Evolutionary conservation across 257 asterid species (phyloP).

Genomic region (Solanum pinnatisectum): DNA sequence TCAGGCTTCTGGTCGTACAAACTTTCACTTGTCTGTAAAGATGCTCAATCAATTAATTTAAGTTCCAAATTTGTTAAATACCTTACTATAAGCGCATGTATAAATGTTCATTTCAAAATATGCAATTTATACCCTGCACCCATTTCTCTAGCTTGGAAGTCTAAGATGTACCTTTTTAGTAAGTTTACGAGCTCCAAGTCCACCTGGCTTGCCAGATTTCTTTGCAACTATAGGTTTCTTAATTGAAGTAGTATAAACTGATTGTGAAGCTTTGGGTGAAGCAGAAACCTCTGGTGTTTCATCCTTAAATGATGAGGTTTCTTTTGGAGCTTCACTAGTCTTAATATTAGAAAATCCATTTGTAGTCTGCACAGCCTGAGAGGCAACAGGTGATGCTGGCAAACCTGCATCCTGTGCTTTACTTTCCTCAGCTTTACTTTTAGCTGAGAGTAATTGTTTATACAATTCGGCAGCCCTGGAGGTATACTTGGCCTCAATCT

Average conservation of each 20-base stretch:
- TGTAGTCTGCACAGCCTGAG: slow-evolving; percentile 43
- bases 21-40: slow-evolving; percentile 73
- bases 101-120: not conserved
- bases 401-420: slow-evolving; percentile 54
- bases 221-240: slow-evolving; percentile 77
- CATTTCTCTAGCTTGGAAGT: not conserved
- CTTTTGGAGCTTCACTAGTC: slow-evolving; percentile 37
- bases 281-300: slow-evolving; percentile 47
- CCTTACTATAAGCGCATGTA: not conserved
- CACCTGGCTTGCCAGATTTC: slow-evolving; percentile 82
- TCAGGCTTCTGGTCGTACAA: slow-evolving; percentile 95
- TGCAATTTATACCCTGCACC: not conserved
- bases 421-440: slow-evolving; percentile 73
- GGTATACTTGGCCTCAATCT: slow-evolving; percentile 87
- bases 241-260: slow-evolving; percentile 26
- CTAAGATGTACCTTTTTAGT: slow-evolving; percentile 50
- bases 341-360: slow-evolving; percentile 59
- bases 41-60: not conserved
- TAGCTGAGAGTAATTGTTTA: slow-evolving; percentile 75
- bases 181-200: slow-evolving; percentile 91
- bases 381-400: slow-evolving; percentile 71
- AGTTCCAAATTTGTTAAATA: not conserved
- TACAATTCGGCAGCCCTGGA: slow-evolving; percentile 98
- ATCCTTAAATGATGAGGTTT: slow-evolving; percentile 30
- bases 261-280: slow-evolving; percentile 65